Base-by-base conservation (phyloP, 352 stramenopile species). In the Peronosclerospora sorghi region DNA sequence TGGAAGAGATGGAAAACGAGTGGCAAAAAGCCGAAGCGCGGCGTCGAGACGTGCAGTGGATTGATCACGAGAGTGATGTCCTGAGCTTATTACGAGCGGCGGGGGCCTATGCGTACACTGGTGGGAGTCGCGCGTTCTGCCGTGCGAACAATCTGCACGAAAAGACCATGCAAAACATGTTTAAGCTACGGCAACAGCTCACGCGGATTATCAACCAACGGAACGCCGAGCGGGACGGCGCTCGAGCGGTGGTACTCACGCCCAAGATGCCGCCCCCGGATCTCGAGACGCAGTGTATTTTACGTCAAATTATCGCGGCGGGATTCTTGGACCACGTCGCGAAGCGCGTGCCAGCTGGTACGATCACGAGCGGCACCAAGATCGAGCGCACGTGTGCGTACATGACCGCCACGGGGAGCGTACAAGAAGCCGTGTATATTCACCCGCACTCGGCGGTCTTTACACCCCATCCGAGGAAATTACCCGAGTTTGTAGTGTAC, bases 121-220 rank as follows among this genome's bases (percentile, higher is more conserved):
- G 76, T 30, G 76, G 65, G 12, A 83, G 59, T 32, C 55, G 56
- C 8, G 39, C 68, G 19, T 91, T 88, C 45, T 91, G 79, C 47
- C 48, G 57, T 17, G 72, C 83, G 17, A 88, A 91, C 34, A 65
- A 86, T 24, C 41, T 91, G 32, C 79, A 91, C 38, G 79, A 87
- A 45, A 91, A 91, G 59, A 87, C 71, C 4, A 91, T 91, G 79
- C 73, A 89, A 46, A 74, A 91, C 50, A 89, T 86, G 76, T 62
- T 89, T 34, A 82, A 91, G 55, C 53, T 91, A n/a, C 65, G 79
- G 1, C 69, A 86, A 26, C 79, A 91, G 51, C 60, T 91, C 42
- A 91, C 79, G 18, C 68, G 68, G 1, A 91, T 91, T 51, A 74
- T 89, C 12, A 91, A 89, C 53, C 58, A 67, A 24, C 42, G 86